phyloP scores from a whole-genome alignment of 345 rosid genomes.

The Citropsis articulata region DNA sequence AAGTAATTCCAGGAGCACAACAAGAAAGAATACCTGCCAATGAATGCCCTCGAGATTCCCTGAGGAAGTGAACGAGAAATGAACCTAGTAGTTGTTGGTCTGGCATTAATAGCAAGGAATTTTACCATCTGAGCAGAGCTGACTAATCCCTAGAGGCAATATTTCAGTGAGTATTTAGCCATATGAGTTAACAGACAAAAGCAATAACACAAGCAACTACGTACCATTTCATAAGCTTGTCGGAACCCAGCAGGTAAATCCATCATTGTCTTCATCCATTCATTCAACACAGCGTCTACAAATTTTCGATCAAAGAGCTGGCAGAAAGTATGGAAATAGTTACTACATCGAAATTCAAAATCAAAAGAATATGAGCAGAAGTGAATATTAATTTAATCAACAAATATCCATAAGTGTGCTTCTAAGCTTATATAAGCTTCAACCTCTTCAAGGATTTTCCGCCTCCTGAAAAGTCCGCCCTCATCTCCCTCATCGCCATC shows the following conservation, averaged over 20 bases:
- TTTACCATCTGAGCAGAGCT: slow-evolving; percentile 97
- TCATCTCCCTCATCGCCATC: slow-evolving; percentile 90
- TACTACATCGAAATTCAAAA: slow-evolving; percentile 6
- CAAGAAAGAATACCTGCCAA: slow-evolving; percentile 76
- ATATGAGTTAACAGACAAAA: slow-evolving; percentile 1
- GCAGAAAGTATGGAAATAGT: slow-evolving; percentile 17
- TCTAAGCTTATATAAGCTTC: slow-evolving; percentile 5
- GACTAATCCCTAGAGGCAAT: slow-evolving; percentile 77
- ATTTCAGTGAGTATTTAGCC: slow-evolving; percentile 22
- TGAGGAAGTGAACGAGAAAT: slow-evolving; percentile 88
- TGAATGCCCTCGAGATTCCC: slow-evolving; percentile 79
- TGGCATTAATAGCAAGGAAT: slow-evolving; percentile 86
- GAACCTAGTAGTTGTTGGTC: slow-evolving; percentile 82
- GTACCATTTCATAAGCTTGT: slow-evolving; percentile 97
- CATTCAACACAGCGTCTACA: slow-evolving; percentile 87
- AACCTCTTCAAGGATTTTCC: slow-evolving; percentile 88
- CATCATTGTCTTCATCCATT: slow-evolving; percentile 94
- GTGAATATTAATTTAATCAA: background rate
- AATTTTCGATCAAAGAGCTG: slow-evolving; percentile 94
- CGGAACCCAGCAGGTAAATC: slow-evolving; percentile 97
- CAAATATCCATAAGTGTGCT: background rate
- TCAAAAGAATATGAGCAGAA: background rate
- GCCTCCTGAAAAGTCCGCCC: slow-evolving; percentile 82
- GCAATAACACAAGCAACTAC: slow-evolving; percentile 5
- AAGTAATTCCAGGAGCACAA: background rate